Evolutionary conservation across 2,329 filamentous ascomycete genomes (phyloP).

Genomic region (Botryosphaeria dothidea): DNA sequence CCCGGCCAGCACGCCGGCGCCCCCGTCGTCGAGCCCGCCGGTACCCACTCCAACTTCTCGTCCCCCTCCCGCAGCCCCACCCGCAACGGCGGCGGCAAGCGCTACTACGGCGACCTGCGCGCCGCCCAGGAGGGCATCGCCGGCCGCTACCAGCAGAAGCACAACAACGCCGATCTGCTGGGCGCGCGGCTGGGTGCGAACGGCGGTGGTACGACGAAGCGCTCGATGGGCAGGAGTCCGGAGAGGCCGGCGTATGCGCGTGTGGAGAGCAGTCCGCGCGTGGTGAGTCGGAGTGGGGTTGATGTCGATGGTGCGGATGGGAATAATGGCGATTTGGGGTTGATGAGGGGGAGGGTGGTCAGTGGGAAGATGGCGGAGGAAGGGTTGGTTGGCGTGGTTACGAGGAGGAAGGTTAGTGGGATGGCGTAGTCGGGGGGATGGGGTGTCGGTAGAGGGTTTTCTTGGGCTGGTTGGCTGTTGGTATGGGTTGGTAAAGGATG

Average conservation of each 20-base stretch:
- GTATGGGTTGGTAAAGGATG: too few species aligned
- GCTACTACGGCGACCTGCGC: conserved; percentile 51
- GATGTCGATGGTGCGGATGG: conserved; percentile 48
- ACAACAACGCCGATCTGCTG: conserved; percentile 29
- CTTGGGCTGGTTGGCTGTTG: background rate
- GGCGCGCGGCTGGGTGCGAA: conserved; percentile 25
- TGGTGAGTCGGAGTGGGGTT: conserved; percentile 49
- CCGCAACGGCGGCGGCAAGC: conserved; percentile 27
- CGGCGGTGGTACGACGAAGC: conserved; percentile 22
- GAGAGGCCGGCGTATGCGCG: conserved; percentile 32
- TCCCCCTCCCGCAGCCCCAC: conserved; percentile 26
- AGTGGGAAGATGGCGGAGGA: conserved; percentile 76
- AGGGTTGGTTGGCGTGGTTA: conserved; percentile 51
- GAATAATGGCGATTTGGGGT: conserved; percentile 34
- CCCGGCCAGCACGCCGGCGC: conserved; percentile 5
- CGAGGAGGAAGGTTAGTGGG: conserved; percentile 44
- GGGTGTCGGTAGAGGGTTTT: background rate
- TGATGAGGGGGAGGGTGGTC: conserved; percentile 53
- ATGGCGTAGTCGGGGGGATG: conserved; percentile 23
- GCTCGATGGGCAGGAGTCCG: conserved; percentile 32
- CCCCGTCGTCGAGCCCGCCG: conserved; percentile 7
- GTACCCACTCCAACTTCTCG: conserved; percentile 3
- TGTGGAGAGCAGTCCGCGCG: conserved; percentile 40
- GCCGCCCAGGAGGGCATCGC: conserved; percentile 42
- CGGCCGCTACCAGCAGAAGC: conserved; percentile 1